These are phyloP conservation scores for Aspergillus sojae DNA, from an alignment of 2,329 filamentous ascomycete species.

Conservation along the genomic window DNA sequence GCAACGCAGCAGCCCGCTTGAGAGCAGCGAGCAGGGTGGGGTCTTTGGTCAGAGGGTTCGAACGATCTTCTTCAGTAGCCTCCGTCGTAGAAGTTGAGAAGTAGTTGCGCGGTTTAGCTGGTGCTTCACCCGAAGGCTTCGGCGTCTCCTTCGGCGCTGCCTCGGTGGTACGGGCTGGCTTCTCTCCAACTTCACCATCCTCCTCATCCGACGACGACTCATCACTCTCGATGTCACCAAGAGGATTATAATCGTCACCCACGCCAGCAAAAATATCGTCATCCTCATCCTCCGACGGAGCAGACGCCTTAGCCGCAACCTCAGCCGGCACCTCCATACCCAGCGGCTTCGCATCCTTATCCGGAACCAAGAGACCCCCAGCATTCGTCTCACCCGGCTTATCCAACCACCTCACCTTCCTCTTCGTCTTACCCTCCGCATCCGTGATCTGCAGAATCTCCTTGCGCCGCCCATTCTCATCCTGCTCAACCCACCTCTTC, in stretches of 20 bases:
- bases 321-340: slow-evolving; percentile 54
- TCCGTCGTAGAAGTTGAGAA: slow-evolving; percentile 46
- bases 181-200: slow-evolving; percentile 21
- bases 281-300: slow-evolving; percentile 50
- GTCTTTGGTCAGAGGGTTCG: slow-evolving; percentile 62
- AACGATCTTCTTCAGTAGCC: slow-evolving; percentile 50
- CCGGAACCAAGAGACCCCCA: slow-evolving; percentile 41
- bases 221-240: slow-evolving; percentile 55
- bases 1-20: slow-evolving; percentile 75
- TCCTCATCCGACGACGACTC: slow-evolving; percentile 42
- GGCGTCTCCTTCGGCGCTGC: slow-evolving; percentile 12
- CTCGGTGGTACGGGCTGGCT: slow-evolving; percentile 1
- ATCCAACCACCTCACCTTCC: slow-evolving; percentile 60
- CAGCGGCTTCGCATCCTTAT: slow-evolving; percentile 51
- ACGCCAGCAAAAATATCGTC: slow-evolving; percentile 66
- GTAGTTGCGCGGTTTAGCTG: slow-evolving; percentile 50
- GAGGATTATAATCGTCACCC: slow-evolving; percentile 62
- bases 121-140: slow-evolving; percentile 14
- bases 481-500: slow-evolving; percentile 57
- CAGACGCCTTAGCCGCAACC: slow-evolving; percentile 38
- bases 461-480: slow-evolving; percentile 53
- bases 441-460: slow-evolving; percentile 64
- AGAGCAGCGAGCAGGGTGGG: slow-evolving; percentile 81
- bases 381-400: slow-evolving; percentile 33
- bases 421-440: slow-evolving; percentile 62